phyloP scores from a whole-genome alignment of 306 rosid genomes.

The Betula pendula region DNA sequence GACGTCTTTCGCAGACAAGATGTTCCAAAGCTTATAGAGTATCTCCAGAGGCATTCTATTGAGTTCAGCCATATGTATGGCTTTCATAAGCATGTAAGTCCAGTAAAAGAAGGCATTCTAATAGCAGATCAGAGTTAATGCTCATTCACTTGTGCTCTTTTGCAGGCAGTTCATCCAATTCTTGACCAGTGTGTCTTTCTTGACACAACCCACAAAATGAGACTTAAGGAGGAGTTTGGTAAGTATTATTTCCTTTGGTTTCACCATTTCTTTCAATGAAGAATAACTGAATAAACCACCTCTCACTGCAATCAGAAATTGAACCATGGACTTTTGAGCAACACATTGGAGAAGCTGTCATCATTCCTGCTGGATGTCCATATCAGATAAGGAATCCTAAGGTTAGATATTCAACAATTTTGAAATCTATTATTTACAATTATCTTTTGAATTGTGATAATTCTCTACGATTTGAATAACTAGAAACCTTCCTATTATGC shows the following conservation, averaged over 20 bases:
- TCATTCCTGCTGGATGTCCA: constrained; percentile 97
- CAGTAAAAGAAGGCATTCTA: constrained; percentile 23
- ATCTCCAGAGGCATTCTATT: constrained; percentile 63
- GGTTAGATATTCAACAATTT: constrained; percentile 46
- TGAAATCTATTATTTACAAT: constrained; percentile 1
- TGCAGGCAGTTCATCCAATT: constrained; percentile 88
- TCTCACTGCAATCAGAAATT: constrained; percentile 55
- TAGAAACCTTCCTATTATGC: not conserved
- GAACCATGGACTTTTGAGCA: constrained; percentile 99
- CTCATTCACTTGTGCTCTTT: constrained; percentile 26
- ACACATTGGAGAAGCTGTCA: constrained; percentile 91
- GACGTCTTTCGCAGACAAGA: constrained; percentile 94
- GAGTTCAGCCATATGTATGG: constrained; percentile 48
- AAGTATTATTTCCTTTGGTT: constrained; percentile 32
- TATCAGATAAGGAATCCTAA: constrained; percentile 87
- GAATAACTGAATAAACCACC: constrained; percentile 24
- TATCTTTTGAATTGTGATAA: not conserved
- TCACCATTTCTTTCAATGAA: constrained; percentile 14
- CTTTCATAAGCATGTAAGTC: constrained; percentile 54
- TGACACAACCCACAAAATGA: constrained; percentile 62
- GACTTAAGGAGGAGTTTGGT: constrained; percentile 93
- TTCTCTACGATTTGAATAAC: not conserved
- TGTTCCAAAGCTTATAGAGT: constrained; percentile 80
- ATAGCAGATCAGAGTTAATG: constrained; percentile 19
- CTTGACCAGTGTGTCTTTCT: constrained; percentile 83